phyloP scores from a whole-genome alignment of 768 basidiomycete species.

The Xanthoconium stramineum region DNA sequence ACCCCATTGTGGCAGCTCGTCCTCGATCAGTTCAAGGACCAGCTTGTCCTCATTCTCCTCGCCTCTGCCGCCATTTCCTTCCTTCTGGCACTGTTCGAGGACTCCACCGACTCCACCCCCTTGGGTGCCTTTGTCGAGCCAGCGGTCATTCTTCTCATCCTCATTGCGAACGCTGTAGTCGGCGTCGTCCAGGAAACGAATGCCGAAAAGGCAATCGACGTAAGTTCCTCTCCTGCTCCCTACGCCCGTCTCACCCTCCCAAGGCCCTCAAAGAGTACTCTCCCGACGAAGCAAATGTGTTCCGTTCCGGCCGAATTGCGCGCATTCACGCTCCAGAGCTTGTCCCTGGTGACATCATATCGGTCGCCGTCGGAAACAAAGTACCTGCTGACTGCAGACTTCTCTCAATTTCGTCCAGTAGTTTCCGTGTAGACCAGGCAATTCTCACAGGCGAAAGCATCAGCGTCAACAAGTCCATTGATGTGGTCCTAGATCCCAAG shows the following conservation, averaged over 20 bases:
- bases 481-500: slow-evolving; percentile 61
- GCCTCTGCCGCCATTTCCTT: slow-evolving; percentile 93
- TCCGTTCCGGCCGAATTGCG: slow-evolving; percentile 65
- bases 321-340: slow-evolving; percentile 85
- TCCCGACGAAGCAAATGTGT: slow-evolving; percentile 90
- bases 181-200: slow-evolving; percentile 97
- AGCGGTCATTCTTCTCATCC: slow-evolving; percentile 89
- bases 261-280: slow-evolving; percentile 97
- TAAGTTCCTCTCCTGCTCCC: slow-evolving; percentile 41
- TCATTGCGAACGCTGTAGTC: slow-evolving; percentile 95
- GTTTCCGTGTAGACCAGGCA: slow-evolving; percentile 94
- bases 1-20: slow-evolving; percentile 94
- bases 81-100: slow-evolving; percentile 85
- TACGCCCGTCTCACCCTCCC: background rate
- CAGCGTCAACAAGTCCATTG: slow-evolving; percentile 79
- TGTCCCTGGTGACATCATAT: slow-evolving; percentile 92
- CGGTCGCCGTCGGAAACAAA: slow-evolving; percentile 90
- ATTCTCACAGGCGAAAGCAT: slow-evolving; percentile 93
- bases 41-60: slow-evolving; percentile 94
- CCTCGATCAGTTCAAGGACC: slow-evolving; percentile 99
- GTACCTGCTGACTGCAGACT: slow-evolving; percentile 94
- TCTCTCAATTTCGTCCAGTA: slow-evolving; percentile 85
- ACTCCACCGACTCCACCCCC: slow-evolving; percentile 59
- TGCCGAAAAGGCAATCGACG: slow-evolving; percentile 96
- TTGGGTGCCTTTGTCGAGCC: slow-evolving; percentile 95